Evolutionary conservation across 148 eudicot genomes (phyloP).

Genomic region (Vaccinium myrtillus): DNA sequence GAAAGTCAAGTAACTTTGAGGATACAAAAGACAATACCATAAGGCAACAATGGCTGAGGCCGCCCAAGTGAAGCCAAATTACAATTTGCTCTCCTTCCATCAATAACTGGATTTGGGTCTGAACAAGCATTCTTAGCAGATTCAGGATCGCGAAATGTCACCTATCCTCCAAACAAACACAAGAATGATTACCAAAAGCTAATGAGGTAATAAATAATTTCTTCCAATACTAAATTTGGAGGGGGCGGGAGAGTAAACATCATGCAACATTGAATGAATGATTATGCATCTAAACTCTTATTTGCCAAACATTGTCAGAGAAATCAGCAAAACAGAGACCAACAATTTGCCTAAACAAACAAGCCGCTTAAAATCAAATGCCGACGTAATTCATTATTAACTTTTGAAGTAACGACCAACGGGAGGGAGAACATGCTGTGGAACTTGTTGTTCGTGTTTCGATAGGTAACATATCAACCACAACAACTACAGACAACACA

Average conservation of each 20-base stretch:
- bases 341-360: not conserved
- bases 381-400: not conserved
- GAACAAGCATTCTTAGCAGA: slow-evolving; percentile 49
- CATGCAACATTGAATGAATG: not conserved
- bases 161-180: slow-evolving; percentile 26
- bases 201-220: not conserved
- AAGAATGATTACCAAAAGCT: not conserved
- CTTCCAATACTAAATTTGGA: not conserved
- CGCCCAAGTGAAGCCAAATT: slow-evolving; percentile 52
- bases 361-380: not conserved
- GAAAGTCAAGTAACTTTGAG: not conserved
- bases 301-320: not conserved
- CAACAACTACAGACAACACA: not conserved
- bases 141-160: slow-evolving; percentile 48
- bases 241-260: not conserved
- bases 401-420: not conserved
- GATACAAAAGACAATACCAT: slow-evolving; percentile 22
- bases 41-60: slow-evolving; percentile 21
- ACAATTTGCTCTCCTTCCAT: slow-evolving; percentile 56
- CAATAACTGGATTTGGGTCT: slow-evolving; percentile 50
- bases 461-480: not conserved
- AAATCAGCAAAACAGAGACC: not conserved
- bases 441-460: not conserved
- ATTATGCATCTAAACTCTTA: not conserved
- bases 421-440: not conserved